phyloP scores from a whole-genome alignment of 352 stramenopile species.

The Globisporangium nodosum region DNA sequence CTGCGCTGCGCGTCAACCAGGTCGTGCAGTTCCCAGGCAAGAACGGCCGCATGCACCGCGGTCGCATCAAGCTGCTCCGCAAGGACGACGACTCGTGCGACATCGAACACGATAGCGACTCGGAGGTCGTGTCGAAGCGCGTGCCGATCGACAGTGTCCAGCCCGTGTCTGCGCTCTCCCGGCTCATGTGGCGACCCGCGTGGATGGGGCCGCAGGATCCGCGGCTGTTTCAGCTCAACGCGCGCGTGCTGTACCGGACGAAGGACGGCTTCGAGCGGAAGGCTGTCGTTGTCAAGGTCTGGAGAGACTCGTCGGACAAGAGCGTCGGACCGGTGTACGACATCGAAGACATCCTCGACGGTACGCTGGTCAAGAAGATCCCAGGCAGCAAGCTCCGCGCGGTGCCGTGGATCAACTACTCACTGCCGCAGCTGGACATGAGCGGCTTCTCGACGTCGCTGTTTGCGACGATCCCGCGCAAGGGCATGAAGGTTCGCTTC shows the following conservation, averaged over 20 bases:
- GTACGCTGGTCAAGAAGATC: slow-evolving; percentile 33
- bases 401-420: slow-evolving; percentile 48
- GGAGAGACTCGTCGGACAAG: slow-evolving; percentile 12
- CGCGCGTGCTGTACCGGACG: slow-evolving; percentile 44
- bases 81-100: slow-evolving; percentile 41
- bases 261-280: slow-evolving; percentile 44
- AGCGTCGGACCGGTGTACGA: slow-evolving; percentile 9
- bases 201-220: slow-evolving; percentile 9
- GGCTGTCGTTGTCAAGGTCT: slow-evolving; percentile 53
- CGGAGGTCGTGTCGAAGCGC: slow-evolving; percentile 38
- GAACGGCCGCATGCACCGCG: slow-evolving; percentile 33
- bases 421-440: slow-evolving; percentile 23
- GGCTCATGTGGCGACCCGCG: slow-evolving; percentile 13
- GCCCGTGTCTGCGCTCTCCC: slow-evolving; percentile 23
- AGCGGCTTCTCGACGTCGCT: slow-evolving; percentile 12
- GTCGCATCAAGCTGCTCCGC: slow-evolving; percentile 38
- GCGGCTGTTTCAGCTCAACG: slow-evolving; percentile 36
- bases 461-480: slow-evolving; percentile 25
- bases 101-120: slow-evolving; percentile 57
- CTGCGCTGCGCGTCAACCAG: slow-evolving; percentile 35
- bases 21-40: slow-evolving; percentile 51
- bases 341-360: slow-evolving; percentile 48
- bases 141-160: slow-evolving; percentile 28
- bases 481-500: slow-evolving; percentile 52
- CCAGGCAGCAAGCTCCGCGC: slow-evolving; percentile 31